Conservation (phyloP, 192 early-diverging fungal species). For the Mortierella antarctica region DNA sequence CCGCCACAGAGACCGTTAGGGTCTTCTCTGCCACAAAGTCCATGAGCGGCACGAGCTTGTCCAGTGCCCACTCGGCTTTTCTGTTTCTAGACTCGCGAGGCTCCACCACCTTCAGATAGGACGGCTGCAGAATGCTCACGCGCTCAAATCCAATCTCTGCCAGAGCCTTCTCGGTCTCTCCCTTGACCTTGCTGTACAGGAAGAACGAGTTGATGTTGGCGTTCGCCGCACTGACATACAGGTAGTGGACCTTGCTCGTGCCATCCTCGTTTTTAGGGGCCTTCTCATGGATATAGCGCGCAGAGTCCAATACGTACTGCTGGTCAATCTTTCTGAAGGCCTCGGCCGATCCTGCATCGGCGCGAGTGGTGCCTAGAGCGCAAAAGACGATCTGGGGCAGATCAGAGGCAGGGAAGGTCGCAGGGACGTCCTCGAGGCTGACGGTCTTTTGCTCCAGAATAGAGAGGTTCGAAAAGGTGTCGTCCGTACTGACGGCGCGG, state of each 20-base stretch:
- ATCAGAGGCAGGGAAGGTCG: conserved; percentile 24
- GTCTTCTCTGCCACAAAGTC: conserved; percentile 25
- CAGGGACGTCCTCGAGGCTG: conserved; percentile 79
- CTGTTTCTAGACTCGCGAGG: conserved; percentile 6
- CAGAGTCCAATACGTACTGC: conserved; percentile 77
- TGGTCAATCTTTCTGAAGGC: conserved; percentile 83
- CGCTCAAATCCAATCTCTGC: conserved; percentile 69
- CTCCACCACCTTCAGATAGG: conserved; percentile 59
- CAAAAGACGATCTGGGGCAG: conserved; percentile 68
- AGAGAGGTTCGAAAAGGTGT: conserved; percentile 22
- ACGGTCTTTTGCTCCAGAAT: conserved; percentile 69
- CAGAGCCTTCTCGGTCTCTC: conserved; percentile 78
- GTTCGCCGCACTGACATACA: conserved; percentile 62
- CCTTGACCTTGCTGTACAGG: conserved; percentile 81
- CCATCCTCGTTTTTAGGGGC: conserved; percentile 50
- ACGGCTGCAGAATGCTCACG: conserved; percentile 74
- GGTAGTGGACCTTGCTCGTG: conserved; percentile 59
- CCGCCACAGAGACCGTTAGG: conserved; percentile 15
- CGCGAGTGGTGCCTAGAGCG: conserved; percentile 78
- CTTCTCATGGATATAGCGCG: conserved; percentile 66
- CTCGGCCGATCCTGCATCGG: conserved; percentile 70
- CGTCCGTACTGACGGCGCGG: conserved; percentile 28
- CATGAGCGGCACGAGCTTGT: conserved; percentile 19
- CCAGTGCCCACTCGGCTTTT: conserved; percentile 4
- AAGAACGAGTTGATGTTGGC: conserved; percentile 70